phyloP scores from a whole-genome alignment of 129 eudicot species.

The Ambrosia trifida region DNA sequence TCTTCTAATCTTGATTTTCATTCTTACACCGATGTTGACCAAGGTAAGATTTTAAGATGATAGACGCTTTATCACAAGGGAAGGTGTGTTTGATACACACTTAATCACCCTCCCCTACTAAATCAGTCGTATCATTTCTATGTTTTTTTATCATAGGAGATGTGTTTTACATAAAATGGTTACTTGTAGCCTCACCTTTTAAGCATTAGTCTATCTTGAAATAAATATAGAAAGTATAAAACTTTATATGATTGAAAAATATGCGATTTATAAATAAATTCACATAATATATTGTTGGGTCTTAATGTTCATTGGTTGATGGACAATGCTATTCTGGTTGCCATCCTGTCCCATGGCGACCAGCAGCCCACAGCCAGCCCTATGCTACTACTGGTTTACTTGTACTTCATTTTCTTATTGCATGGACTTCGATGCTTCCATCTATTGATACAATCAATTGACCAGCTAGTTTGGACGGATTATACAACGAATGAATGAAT shows the following conservation, averaged over 20 bases:
- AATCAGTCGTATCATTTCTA: too few relatives aligned
- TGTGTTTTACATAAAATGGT: too few relatives aligned
- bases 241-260: background rate
- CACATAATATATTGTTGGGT: background rate
- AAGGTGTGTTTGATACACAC: background rate
- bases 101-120: too few relatives aligned
- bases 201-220: too few relatives aligned
- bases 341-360: background rate
- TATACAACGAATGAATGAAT: background rate
- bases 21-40: background rate
- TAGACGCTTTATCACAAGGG: background rate
- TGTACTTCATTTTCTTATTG: constrained; percentile 23
- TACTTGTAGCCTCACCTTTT: too few relatives aligned
- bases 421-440: constrained; percentile 17
- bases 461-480: background rate
- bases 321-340: constrained; percentile 13
- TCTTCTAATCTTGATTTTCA: background rate
- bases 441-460: background rate
- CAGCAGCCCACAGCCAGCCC: constrained; percentile 12
- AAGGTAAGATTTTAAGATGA: background rate
- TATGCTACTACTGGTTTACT: constrained; percentile 8
- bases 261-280: background rate
- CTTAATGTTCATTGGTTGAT: background rate
- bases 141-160: too few relatives aligned
- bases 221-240: background rate